These are phyloP conservation scores for Lecanicillium sp. DNA, from an alignment of 2,329 filamentous ascomycete species.

Conservation along the genomic window DNA sequence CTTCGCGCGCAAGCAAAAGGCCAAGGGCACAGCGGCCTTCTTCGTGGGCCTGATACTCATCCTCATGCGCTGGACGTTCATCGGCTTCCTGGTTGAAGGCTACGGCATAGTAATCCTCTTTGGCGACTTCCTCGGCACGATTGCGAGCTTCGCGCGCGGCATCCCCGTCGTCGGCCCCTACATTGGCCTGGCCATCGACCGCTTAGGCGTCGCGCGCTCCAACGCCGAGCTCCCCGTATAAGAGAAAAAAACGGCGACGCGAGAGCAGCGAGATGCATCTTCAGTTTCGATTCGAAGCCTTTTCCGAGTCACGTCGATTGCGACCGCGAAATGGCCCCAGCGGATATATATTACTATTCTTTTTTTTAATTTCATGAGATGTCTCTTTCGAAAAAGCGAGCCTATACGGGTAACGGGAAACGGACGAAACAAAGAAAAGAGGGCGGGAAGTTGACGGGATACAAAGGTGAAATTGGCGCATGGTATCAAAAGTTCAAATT, in stretches of 20 bases:
- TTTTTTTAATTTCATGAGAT: background rate
- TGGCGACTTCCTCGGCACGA: conserved; percentile 92
- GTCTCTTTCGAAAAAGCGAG: background rate
- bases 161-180: conserved; percentile 83
- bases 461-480: background rate
- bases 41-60: conserved; percentile 78
- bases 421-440: background rate
- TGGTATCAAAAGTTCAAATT: background rate
- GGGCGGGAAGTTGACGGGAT: background rate
- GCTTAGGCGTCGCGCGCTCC: conserved; percentile 60
- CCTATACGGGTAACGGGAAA: background rate
- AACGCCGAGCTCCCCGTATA: conserved; percentile 75
- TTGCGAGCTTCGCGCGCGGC: conserved; percentile 79
- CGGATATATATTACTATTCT: background rate
- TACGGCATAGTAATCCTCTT: conserved; percentile 93
- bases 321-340: background rate
- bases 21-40: conserved; percentile 87
- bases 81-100: conserved; percentile 83
- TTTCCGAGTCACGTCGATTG: background rate
- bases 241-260: conserved; percentile 19
- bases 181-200: conserved; percentile 68
- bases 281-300: background rate
- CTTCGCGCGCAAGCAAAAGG: conserved; percentile 90
- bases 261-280: background rate
- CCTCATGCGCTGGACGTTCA: conserved; percentile 80